phyloP scores from a whole-genome alignment of 495 filamentous ascomycete genomes.

The Daldinia bambusicola region DNA sequence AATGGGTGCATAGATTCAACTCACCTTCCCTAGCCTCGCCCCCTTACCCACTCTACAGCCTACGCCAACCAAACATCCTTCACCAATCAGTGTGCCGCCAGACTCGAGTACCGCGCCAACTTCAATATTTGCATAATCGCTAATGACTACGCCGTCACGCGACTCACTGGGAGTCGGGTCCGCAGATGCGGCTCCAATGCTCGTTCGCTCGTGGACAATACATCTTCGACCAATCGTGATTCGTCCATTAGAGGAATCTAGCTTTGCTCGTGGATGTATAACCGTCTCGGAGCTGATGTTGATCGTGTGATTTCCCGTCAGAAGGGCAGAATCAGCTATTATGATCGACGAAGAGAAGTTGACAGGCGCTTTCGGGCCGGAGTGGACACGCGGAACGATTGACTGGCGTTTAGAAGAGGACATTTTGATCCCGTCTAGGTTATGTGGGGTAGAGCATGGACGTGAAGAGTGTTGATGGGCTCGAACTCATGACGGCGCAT shows the following conservation, averaged over 20 bases:
- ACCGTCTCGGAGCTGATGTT: slow-evolving; percentile 75
- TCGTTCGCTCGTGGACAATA: slow-evolving; percentile 78
- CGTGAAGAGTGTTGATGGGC: slow-evolving; percentile 11
- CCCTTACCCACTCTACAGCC: slow-evolving; percentile 69
- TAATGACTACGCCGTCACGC: slow-evolving; percentile 60
- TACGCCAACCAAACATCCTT: slow-evolving; percentile 70
- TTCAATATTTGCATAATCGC: slow-evolving; percentile 69
- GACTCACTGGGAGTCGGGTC: slow-evolving; percentile 45
- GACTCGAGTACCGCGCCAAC: slow-evolving; percentile 69
- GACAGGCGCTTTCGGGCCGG: slow-evolving; percentile 70
- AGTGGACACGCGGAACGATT: slow-evolving; percentile 56
- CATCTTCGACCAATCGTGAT: slow-evolving; percentile 77
- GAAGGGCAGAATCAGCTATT: slow-evolving; percentile 77
- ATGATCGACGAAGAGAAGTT: slow-evolving; percentile 74
- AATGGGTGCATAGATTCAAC: slow-evolving; percentile 33
- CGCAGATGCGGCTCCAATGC: slow-evolving; percentile 62
- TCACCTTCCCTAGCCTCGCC: slow-evolving; percentile 71
- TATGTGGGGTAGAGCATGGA: neutral
- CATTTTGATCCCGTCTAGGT: slow-evolving; percentile 34
- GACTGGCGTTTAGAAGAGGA: slow-evolving; percentile 62
- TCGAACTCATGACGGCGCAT: slow-evolving; percentile 21
- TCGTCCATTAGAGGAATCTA: slow-evolving; percentile 74
- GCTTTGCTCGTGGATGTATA: slow-evolving; percentile 80
- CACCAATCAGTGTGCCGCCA: slow-evolving; percentile 66
- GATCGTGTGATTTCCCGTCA: slow-evolving; percentile 78